phyloP scores from a whole-genome alignment of 106 monocot genomes.

The Apostasia shenzhenica region DNA sequence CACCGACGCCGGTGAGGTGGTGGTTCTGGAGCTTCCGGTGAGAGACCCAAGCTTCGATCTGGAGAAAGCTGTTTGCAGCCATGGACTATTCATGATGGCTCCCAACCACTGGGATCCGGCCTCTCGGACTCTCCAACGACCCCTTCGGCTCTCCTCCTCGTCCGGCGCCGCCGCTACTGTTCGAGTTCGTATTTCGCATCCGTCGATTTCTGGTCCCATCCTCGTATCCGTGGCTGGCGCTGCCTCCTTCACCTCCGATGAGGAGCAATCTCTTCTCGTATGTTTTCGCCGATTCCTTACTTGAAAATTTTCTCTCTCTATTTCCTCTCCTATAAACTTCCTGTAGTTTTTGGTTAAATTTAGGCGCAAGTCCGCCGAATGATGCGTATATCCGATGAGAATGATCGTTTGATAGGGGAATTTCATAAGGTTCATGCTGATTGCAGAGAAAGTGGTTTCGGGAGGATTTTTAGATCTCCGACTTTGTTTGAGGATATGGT shows the following conservation, averaged over 20 bases:
- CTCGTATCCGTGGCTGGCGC: conserved; percentile 35
- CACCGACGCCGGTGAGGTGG: neutral
- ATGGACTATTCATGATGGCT: conserved; percentile 94
- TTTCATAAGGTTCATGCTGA: conserved; percentile 46
- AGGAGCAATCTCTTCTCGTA: conserved; percentile 40
- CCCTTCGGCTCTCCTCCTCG: conserved; percentile 52
- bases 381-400: conserved; percentile 56
- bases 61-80: conserved; percentile 72
- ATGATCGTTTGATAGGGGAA: conserved; percentile 32
- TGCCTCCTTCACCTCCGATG: conserved; percentile 25
- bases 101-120: conserved; percentile 72
- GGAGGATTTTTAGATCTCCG: conserved; percentile 75
- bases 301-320: neutral
- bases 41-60: conserved; percentile 43
- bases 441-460: conserved; percentile 43
- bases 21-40: conserved; percentile 20
- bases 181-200: conserved; percentile 45
- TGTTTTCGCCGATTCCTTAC: too few relatives aligned
- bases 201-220: conserved; percentile 15
- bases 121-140: conserved; percentile 43
- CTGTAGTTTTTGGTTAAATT: neutral
- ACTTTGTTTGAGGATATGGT: conserved; percentile 88
- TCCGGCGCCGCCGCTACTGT: conserved; percentile 8
- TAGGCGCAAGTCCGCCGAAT: conserved; percentile 69
- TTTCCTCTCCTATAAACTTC: neutral